Base-by-base conservation (phyloP, 768 basidiomycete genomes). In the Tremella yokohamensis region DNA sequence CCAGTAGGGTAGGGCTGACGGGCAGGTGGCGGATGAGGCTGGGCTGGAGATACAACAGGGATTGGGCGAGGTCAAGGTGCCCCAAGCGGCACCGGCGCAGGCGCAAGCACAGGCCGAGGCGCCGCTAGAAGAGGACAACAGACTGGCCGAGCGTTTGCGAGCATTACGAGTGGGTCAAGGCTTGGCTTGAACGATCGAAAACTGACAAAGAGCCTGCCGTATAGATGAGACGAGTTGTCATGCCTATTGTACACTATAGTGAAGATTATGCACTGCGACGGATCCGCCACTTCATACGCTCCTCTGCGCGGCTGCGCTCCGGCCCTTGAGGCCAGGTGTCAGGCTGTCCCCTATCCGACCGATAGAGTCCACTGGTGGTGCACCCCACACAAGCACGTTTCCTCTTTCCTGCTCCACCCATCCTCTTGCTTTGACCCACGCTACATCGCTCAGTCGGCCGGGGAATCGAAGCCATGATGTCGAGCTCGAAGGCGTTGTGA, bases 1-100 rank as follows among this genome's bases (percentile, higher is more conserved):
- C 15, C 8, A 16, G 42, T 16, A 12, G 29, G 29, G 29, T 11
- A 29, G 1, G n/a, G 45, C 52, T 53, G 44, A 53, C 20, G 18
- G 2, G 20, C 51, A 62, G 52, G 92, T 90, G 19, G 96, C 96
- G 3, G 96, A 98, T 73, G 94, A 99, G 76, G 91, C 91, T 20
- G 88, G 97, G 64, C 88, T 99, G 58, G 91, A 99, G 75, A 78
- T 96, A 22, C 87, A 91, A 75, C 96, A 98, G 54, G 91, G 92
- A 70, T 81, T 98, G 26, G 75, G 73, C 18, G 84, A 86, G 18
- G 78, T 69, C 9, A 77, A 80, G 44, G 83, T 90, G 9, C 80
- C 87, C 37, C 53, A 40, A 19, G 52, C 50, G 9, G 52, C 53
- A 0, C 68, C 66, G 34, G 57, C 61, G 40, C 74, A 77, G 44